Evolutionary conservation across 768 basidiomycete species (phyloP).

Genomic region (Sporobolomyces roseus): DNA sequence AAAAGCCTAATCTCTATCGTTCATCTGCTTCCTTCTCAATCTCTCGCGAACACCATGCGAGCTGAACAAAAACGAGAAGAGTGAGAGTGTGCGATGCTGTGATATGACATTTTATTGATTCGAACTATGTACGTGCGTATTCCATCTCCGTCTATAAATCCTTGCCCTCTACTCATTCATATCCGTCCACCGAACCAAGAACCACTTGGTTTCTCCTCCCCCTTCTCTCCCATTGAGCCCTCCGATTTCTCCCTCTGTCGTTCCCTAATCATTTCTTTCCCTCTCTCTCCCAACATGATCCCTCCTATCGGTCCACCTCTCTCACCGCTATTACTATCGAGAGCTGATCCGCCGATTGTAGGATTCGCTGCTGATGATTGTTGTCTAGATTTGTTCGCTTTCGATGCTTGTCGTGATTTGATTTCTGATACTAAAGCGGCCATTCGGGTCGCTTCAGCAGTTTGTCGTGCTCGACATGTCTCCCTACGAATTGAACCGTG

Average conservation of each 20-base stretch:
- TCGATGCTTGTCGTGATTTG: conserved; percentile 21
- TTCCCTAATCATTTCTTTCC: conserved; percentile 22
- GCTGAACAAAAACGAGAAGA: no score
- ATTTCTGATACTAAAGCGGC: conserved; percentile 33
- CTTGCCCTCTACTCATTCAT: neutral
- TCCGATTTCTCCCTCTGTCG: neutral
- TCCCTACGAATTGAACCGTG: conserved; percentile 20
- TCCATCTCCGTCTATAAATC: no score
- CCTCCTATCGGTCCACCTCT: conserved; percentile 11
- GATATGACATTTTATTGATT: neutral
- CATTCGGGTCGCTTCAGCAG: conserved; percentile 36
- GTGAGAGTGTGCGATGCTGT: no score
- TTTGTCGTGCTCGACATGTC: conserved; percentile 29
- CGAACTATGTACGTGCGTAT: neutral
- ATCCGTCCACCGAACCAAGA: conserved; percentile 3
- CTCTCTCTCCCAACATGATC: conserved; percentile 23
- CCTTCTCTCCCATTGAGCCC: neutral
- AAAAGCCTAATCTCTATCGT: no score
- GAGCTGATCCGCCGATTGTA: no score
- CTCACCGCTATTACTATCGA: neutral
- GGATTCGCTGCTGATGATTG: neutral
- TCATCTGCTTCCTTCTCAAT: no score
- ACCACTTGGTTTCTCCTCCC: neutral
- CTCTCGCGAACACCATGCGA: no score
- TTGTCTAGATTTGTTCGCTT: conserved; percentile 10